Base-by-base conservation (phyloP, 768 basidiomycete genomes). In the Lactarius sanguifluus region DNA sequence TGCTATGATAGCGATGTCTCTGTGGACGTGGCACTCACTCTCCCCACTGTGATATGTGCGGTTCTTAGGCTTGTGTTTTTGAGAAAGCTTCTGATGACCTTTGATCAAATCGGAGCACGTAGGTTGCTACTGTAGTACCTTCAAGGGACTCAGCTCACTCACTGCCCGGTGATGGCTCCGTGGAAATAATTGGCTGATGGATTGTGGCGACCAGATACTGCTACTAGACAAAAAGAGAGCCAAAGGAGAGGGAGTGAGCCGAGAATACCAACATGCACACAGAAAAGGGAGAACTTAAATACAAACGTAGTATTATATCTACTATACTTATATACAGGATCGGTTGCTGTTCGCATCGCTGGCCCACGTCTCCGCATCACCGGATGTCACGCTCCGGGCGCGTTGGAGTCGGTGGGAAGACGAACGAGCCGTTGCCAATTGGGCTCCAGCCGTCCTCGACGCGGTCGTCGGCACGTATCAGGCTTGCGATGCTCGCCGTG, bases 391-490 rank as follows among this genome's bases (percentile, higher is more conserved):
- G 66, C 34, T 67, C 61, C 41, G 20, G 4, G 58, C 62, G 69
- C 36, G 61, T 70, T 9, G 76, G 77, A 57, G 76, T 77, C 15
- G 82, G 79, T 18, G 85, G 82, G 70, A 85, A 80, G 38, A 77
- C 79, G 68, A 90, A 89, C 59, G 81, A 79, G 32, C 79, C 81
- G 0, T 43, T 65, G 73, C 81, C 71, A 70, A 91, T 86, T 7
- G 89, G 87, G 75, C 90, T 91, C 91, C 91, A 92, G 2, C 89
- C 90, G 70, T 91, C 92, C 72, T 88, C 89, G n/a, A 85, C 85
- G 34, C 90, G 77, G 71, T 93, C 90, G 45, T 91, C 89, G 5
- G 87, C 84, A 10, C 90, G 81, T 62, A 93, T 91, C 66, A 93
- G 76, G 73, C 90, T 92, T 15, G 88, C 90, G 69, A 94, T 94